A percentile compares a stretch with the other conserved stretches of the same genome.
These are phyloP conservation scores for Verticillium isaacii DNA, from an alignment of 2,329 filamentous ascomycete species.

Conservation along the genomic window DNA sequence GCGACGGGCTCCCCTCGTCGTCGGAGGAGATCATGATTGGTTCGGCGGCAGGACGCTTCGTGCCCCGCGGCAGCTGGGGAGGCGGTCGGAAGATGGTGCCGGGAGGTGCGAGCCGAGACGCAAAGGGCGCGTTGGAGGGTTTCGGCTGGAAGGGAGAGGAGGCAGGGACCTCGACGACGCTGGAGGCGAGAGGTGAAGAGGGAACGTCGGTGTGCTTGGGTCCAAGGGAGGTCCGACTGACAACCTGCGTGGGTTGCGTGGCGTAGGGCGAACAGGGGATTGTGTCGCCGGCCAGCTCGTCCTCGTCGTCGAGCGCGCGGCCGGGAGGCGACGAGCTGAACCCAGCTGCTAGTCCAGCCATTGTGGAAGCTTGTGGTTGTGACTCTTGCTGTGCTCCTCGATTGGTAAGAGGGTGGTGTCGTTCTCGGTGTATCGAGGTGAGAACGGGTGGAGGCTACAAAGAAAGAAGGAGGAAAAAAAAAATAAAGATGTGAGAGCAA, in stretches of 20 bases:
- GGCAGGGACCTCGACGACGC: conserved; percentile 72
- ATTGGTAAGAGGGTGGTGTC: not conserved
- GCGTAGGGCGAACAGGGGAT: conserved; percentile 37
- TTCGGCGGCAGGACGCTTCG: conserved; percentile 31
- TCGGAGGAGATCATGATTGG: conserved; percentile 46
- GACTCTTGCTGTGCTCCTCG: not conserved
- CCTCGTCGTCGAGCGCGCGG: conserved; percentile 29
- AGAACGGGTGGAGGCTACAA: not conserved
- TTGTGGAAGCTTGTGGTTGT: not conserved
- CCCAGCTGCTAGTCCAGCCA: not conserved
- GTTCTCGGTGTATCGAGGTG: not conserved
- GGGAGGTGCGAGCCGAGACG: conserved; percentile 66
- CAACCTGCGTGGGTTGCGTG: conserved; percentile 44
- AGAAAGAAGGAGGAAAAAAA: not conserved
- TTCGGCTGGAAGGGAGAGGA: conserved; percentile 66
- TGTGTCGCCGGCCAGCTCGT: conserved; percentile 41
- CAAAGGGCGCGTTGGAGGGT: conserved; percentile 23
- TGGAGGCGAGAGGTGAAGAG: conserved; percentile 36
- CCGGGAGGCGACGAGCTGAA: not conserved
- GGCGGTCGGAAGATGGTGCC: conserved; percentile 65
- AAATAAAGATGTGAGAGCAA: not conserved
- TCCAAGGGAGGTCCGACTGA: conserved; percentile 32
- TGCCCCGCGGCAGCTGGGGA: conserved; percentile 15
- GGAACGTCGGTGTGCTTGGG: conserved; percentile 18
- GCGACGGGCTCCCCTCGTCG: conserved; percentile 50